Percentiles rank a stretch among this genome's conserved stretches.
Conservation (phyloP, 139 green algal species). For the Picochlorum sp. region DNA sequence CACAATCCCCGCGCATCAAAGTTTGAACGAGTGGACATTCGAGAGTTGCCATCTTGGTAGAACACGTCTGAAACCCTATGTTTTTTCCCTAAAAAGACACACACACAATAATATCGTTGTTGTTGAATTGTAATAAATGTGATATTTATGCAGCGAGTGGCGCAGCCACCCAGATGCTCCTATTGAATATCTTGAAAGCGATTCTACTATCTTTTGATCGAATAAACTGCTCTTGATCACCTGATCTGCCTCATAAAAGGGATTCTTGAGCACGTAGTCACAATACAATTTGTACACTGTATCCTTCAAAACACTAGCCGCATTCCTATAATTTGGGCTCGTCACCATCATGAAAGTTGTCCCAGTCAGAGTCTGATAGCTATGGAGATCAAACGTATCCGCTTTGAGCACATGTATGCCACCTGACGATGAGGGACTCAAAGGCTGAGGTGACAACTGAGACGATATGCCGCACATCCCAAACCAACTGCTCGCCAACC, state of each 20-base stretch:
- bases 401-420: constrained; percentile 82
- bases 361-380: constrained; percentile 65
- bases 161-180: no score
- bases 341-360: constrained; percentile 79
- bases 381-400: constrained; percentile 92
- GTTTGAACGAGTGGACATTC: no score
- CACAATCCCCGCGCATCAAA: no score
- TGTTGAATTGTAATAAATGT: no score
- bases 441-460: constrained; percentile 70
- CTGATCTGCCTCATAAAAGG: constrained; percentile 55
- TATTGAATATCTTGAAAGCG: not conserved
- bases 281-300: constrained; percentile 47
- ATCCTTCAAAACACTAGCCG: constrained; percentile 47
- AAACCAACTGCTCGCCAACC: constrained; percentile 36
- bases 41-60: no score
- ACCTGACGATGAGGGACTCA: constrained; percentile 37
- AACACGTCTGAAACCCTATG: no score
- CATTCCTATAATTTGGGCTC: constrained; percentile 56
- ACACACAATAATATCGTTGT: no score
- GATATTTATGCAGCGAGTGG: no score
- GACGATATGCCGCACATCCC: constrained; percentile 58
- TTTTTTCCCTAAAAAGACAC: no score
- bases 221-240: constrained; percentile 57
- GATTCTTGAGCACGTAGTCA: constrained; percentile 56
- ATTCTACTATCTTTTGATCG: constrained; percentile 27